Evolutionary conservation across 768 basidiomycete species (phyloP), one percentile per base, ranked within the genome.

Genomic region (Trametes gibbosa): DNA sequence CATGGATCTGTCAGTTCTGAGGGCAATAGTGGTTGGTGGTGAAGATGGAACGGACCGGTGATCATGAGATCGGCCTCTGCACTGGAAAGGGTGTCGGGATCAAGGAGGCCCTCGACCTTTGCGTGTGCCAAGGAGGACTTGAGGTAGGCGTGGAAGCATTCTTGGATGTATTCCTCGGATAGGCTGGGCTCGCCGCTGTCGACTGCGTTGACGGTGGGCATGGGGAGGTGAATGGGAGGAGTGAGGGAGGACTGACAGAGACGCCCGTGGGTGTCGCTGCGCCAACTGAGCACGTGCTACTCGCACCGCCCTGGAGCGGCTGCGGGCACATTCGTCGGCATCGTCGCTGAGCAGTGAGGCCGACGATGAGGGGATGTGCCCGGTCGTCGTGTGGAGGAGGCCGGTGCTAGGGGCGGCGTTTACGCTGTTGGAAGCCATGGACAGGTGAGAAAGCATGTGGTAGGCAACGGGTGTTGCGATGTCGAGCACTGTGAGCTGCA

Each of bases 11-110:
- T 50, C 34, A 58, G 40, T 21, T 23, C 23, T 5, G 34, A 32
- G 32, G 23, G 54, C 47, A 40, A n/a, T n/a, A n/a, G n/a, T n/a
- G n/a, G 35, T 45, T 53, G 21, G 27, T 24, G 43, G n/a, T 49
- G 2, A 12, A 5, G 17, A 8, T 16, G 29, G 5, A n/a, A 54
- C 79, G 61, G 50, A 85, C 92, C 91, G 68, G 89, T 86, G 58
- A 94, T 87, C 90, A 93, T 93, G 29, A 94, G 72, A 77, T 94
- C 91, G 0, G 79, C 82, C 73, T 92, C 89, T 12, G 90, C 92
- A 45, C 85, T 87, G 35, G 85, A 86, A 5, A 94, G 75, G 1
- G 90, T 71, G 41, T 90, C 85, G 7, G 82, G 81, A 67, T 90
- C 88, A 34, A 95, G 75, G 1, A 95, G 76, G 3, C 77, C 74